Evolutionary conservation across 257 asterid species (phyloP).

Genomic region (Rauvolfia tetraphylla): DNA sequence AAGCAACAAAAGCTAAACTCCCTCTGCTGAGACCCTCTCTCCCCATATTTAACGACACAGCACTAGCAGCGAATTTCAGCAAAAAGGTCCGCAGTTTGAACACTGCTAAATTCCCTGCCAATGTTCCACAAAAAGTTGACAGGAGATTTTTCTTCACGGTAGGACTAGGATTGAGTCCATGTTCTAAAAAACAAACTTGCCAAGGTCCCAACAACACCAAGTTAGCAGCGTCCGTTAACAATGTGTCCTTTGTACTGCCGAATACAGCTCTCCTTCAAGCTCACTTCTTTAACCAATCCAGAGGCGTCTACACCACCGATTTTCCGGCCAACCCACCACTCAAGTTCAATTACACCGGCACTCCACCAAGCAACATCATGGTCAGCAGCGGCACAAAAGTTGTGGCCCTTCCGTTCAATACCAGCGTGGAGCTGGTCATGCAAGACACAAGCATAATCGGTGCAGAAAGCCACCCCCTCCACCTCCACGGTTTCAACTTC

Average conservation of each 20-base stretch:
- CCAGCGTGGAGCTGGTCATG: slow-evolving; percentile 52
- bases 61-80: slow-evolving; percentile 32
- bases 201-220: slow-evolving; percentile 60
- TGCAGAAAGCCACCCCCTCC: slow-evolving; percentile 64
- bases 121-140: slow-evolving; percentile 44
- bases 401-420: slow-evolving; percentile 38
- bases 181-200: slow-evolving; percentile 41
- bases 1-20: slow-evolving; percentile 12
- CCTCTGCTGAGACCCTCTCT: slow-evolving; percentile 31
- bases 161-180: slow-evolving; percentile 52
- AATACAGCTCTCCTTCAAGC: slow-evolving; percentile 52
- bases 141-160: slow-evolving; percentile 53
- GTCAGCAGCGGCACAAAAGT: slow-evolving; percentile 48
- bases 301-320: slow-evolving; percentile 55
- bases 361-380: slow-evolving; percentile 38
- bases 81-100: slow-evolving; percentile 43
- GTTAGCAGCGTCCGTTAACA: slow-evolving; percentile 50
- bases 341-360: slow-evolving; percentile 60
- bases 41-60: slow-evolving; percentile 35
- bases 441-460: slow-evolving; percentile 63
- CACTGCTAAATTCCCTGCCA: slow-evolving; percentile 40
- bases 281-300: slow-evolving; percentile 45
- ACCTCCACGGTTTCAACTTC: slow-evolving; percentile 68
- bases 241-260: slow-evolving; percentile 57
- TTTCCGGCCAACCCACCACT: slow-evolving; percentile 52